A percentile compares a stretch with the other conserved stretches of the same genome.
phyloP scores from a whole-genome alignment of 805 yeast genomes.

The Ogataea allantospora region DNA sequence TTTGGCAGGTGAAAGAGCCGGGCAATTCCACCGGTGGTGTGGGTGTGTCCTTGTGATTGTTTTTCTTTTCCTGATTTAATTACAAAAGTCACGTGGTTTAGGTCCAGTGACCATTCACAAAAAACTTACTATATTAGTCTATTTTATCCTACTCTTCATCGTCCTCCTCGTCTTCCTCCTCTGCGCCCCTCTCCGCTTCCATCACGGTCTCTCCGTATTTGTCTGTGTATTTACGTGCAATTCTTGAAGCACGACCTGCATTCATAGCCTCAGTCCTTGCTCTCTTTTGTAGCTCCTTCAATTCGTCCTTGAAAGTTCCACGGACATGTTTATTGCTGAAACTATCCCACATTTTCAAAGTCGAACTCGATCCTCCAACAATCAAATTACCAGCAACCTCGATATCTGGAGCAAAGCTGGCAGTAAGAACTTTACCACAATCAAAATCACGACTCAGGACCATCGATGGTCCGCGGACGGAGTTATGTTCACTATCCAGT shows the following conservation, averaged over 20 bases:
- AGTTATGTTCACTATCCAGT: constrained; percentile 33
- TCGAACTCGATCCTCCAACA: constrained; percentile 83
- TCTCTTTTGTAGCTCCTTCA: constrained; percentile 48
- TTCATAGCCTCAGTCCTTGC: constrained; percentile 59
- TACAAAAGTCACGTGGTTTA: no score
- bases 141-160: constrained; percentile 25
- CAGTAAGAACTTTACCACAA: constrained; percentile 84
- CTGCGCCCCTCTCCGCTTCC: constrained; percentile 63
- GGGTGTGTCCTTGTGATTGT: no score
- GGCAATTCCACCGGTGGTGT: constrained; percentile 1
- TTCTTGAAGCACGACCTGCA: constrained; percentile 64
- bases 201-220: constrained; percentile 53
- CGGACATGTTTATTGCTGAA: constrained; percentile 81
- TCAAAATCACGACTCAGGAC: constrained; percentile 88
- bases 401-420: constrained; percentile 80
- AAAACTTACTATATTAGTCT: not conserved
- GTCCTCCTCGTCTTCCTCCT: constrained; percentile 56
- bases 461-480: constrained; percentile 63
- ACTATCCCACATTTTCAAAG: constrained; percentile 89
- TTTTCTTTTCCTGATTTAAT: not conserved
- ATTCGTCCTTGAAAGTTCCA: constrained; percentile 58
- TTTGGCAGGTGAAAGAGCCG: constrained; percentile 2
- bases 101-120: no score
- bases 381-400: constrained; percentile 78
- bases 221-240: constrained; percentile 66